Conservation (phyloP, 192 early-diverging fungal species). For the Helicostylum pulchrum region DNA sequence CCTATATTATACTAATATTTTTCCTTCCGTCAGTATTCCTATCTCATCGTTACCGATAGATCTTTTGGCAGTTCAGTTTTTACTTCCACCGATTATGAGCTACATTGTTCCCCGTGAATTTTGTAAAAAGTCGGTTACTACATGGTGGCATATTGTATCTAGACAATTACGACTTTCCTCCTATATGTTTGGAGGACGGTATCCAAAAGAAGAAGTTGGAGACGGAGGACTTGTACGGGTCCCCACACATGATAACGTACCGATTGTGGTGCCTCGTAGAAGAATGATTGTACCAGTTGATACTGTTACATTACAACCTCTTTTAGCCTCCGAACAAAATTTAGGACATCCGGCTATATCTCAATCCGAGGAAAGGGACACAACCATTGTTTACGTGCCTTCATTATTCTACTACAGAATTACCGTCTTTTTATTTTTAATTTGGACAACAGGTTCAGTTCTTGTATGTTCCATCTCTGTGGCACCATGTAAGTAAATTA, state of each 20-base stretch:
- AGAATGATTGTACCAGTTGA: conserved; percentile 81
- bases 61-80: conserved; percentile 69
- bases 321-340: conserved; percentile 54
- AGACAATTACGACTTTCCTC: conserved; percentile 65
- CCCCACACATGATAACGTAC: conserved; percentile 78
- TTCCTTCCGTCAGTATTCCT: conserved; percentile 10
- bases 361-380: conserved; percentile 28
- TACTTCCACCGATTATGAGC: conserved; percentile 62
- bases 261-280: conserved; percentile 66
- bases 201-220: conserved; percentile 63
- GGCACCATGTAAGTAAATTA: conserved; percentile 38
- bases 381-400: conserved; percentile 82
- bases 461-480: conserved; percentile 21
- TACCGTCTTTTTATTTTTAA: conserved; percentile 42
- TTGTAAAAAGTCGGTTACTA: conserved; percentile 33
- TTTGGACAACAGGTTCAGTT: conserved; percentile 33
- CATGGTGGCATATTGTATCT: conserved; percentile 75
- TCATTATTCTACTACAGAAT: conserved; percentile 60
- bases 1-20: too few relatives aligned
- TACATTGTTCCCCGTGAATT: conserved; percentile 57
- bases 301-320: conserved; percentile 42
- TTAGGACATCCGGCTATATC: conserved; percentile 49
- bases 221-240: conserved; percentile 58
- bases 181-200: conserved; percentile 75
- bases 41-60: conserved; percentile 60